A percentile compares a stretch with the other conserved stretches of the same genome.
Evolutionary conservation across 805 yeast species (phyloP).

Genomic region (Myxozyma kluyveri): DNA sequence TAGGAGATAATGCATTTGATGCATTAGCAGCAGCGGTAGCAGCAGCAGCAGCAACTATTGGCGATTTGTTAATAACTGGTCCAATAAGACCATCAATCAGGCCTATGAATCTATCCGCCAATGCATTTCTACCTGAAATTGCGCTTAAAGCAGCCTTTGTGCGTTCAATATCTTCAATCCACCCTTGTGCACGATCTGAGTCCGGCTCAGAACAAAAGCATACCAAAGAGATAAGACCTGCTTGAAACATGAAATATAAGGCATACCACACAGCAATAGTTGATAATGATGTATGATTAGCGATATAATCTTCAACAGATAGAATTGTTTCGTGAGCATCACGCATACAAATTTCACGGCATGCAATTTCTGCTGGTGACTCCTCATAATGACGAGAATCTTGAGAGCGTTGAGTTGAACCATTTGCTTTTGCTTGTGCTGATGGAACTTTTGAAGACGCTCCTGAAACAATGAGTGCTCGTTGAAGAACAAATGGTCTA

Average conservation of each 20-base stretch:
- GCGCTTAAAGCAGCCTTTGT: slow-evolving; percentile 44
- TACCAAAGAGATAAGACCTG: slow-evolving; percentile 56
- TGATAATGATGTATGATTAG: slow-evolving; percentile 38
- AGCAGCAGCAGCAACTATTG: background rate
- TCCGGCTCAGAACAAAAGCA: slow-evolving; percentile 52
- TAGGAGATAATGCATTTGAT: background rate
- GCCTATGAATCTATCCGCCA: slow-evolving; percentile 47
- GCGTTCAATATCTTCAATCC: slow-evolving; percentile 47
- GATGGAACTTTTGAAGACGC: slow-evolving; percentile 10
- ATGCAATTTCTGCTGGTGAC: slow-evolving; percentile 45
- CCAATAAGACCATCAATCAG: slow-evolving; percentile 46
- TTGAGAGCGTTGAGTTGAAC: background rate
- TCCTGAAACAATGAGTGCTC: slow-evolving; percentile 40
- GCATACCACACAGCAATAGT: slow-evolving; percentile 61
- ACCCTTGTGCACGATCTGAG: slow-evolving; percentile 45
- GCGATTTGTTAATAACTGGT: slow-evolving; percentile 13
- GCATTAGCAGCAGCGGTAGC: background rate
- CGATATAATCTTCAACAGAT: slow-evolving; percentile 42
- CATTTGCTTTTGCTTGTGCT: background rate
- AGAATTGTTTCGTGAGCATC: slow-evolving; percentile 54
- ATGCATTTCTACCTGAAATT: slow-evolving; percentile 45
- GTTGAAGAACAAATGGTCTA: slow-evolving; percentile 57
- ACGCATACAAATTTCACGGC: slow-evolving; percentile 50
- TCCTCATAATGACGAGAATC: slow-evolving; percentile 9
- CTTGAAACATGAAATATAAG: slow-evolving; percentile 61